Conservation (phyloP, 169 alveolate species). For the Plasmodium knowlesi region DNA sequence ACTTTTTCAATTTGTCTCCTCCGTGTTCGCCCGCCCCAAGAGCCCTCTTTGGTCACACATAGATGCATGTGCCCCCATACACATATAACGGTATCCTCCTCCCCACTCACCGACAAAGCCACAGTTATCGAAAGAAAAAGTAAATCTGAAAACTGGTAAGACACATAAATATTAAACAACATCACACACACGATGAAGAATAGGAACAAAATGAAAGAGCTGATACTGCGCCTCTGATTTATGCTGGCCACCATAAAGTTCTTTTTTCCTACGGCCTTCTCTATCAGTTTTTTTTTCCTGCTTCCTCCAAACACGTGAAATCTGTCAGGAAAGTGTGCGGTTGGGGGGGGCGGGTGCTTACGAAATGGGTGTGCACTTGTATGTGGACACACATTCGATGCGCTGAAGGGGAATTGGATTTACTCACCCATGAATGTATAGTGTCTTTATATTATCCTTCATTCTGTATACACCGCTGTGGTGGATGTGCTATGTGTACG, state of each 20-base stretch:
- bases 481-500: background rate
- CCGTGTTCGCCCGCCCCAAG: background rate
- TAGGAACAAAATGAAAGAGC: constrained; percentile 35
- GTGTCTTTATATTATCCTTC: constrained; percentile 72
- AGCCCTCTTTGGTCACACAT: background rate
- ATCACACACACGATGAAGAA: constrained; percentile 46
- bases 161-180: constrained; percentile 59
- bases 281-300: constrained; percentile 54
- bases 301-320: constrained; percentile 73
- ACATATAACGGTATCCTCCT: background rate
- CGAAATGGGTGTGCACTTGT: background rate
- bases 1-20: background rate
- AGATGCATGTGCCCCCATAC: background rate
- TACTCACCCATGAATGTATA: constrained; percentile 71
- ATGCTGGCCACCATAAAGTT: constrained; percentile 37
- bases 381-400: background rate
- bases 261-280: constrained; percentile 70
- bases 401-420: background rate
- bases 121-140: constrained; percentile 15
- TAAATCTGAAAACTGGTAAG: constrained; percentile 25
- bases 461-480: background rate
- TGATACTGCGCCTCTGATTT: constrained; percentile 55
- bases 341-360: background rate
- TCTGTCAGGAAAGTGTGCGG: constrained; percentile 15
- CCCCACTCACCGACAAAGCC: constrained; percentile 29